A percentile compares a stretch with the other conserved stretches of the same genome.
Conservation (phyloP, 2,329 filamentous ascomycete species). For the Pyrenochaeta sp. region DNA sequence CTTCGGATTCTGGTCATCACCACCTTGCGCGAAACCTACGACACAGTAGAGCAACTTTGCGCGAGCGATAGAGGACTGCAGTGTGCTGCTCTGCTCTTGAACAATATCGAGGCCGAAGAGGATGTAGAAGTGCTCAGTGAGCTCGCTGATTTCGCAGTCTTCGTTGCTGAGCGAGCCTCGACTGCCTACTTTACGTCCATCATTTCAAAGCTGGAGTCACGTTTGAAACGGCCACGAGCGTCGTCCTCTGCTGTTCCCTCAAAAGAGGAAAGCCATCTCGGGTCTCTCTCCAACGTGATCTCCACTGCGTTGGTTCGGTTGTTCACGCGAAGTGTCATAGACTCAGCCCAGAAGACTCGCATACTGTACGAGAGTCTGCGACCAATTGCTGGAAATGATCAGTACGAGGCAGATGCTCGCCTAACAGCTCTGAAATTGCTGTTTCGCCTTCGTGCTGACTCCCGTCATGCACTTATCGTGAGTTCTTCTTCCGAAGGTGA, state of each 20-base stretch:
- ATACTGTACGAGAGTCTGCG: slow-evolving; percentile 49
- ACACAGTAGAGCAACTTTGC: slow-evolving; percentile 62
- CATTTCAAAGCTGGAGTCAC: slow-evolving; percentile 53
- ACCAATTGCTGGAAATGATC: slow-evolving; percentile 39
- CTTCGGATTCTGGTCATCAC: slow-evolving; percentile 70
- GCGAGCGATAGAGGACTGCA: slow-evolving; percentile 65
- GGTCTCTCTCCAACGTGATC: slow-evolving; percentile 73
- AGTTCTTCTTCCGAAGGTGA: slow-evolving; percentile 74
- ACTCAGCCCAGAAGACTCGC: slow-evolving; percentile 69
- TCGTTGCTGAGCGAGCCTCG: slow-evolving; percentile 68
- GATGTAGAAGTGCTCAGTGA: slow-evolving; percentile 71
- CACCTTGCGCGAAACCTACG: slow-evolving; percentile 61
- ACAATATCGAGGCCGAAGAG: slow-evolving; percentile 67
- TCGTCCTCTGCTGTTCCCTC: slow-evolving; percentile 22
- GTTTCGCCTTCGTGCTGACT: slow-evolving; percentile 84
- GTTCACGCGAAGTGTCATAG: slow-evolving; percentile 76
- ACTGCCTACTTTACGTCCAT: slow-evolving; percentile 62
- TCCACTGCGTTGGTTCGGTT: slow-evolving; percentile 75
- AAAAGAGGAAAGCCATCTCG: slow-evolving; percentile 22
- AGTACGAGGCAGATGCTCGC: slow-evolving; percentile 46
- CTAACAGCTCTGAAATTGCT: slow-evolving; percentile 57
- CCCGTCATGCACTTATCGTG: slow-evolving; percentile 77
- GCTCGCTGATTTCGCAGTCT: slow-evolving; percentile 69
- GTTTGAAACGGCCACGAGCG: slow-evolving; percentile 31
- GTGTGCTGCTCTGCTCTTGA: slow-evolving; percentile 68